Evolutionary conservation across 352 stramenopile genomes (phyloP).

Genomic region (Pythium vanterpoolii): DNA sequence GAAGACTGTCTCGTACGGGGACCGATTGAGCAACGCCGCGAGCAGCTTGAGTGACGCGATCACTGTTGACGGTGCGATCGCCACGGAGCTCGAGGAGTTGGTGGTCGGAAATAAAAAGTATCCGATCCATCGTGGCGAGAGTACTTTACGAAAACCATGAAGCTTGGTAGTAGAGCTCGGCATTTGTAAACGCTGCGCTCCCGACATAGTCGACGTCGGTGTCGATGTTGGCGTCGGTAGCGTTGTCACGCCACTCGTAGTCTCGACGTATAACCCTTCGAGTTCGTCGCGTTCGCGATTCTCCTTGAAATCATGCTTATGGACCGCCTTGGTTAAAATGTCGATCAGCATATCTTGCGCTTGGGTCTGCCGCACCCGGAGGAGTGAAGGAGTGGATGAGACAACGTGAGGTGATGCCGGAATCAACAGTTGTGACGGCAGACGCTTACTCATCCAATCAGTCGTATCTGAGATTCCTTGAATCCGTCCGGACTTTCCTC

Average conservation of each 20-base stretch:
- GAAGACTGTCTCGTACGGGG: constrained; percentile 51
- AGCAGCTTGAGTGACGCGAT: constrained; percentile 52
- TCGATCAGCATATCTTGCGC: constrained; percentile 62
- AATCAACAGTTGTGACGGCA: neutral
- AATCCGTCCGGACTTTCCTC: constrained; percentile 17
- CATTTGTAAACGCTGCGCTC: constrained; percentile 48
- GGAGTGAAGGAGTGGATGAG: neutral
- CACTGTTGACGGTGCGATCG: constrained; percentile 45
- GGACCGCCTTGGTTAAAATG: constrained; percentile 59
- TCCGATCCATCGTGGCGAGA: constrained; percentile 60
- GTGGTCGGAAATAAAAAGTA: constrained; percentile 51
- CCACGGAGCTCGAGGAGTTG: constrained; percentile 11
- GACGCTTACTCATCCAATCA: neutral
- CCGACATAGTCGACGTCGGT: neutral
- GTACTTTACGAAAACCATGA: constrained; percentile 54
- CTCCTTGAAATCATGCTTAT: constrained; percentile 74
- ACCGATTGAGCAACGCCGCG: constrained; percentile 36
- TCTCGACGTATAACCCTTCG: constrained; percentile 21
- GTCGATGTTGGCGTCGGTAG: constrained; percentile 3
- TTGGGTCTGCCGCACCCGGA: constrained; percentile 32
- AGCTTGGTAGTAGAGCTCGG: constrained; percentile 35
- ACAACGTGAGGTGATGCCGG: neutral
- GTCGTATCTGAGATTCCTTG: neutral
- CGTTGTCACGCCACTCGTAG: neutral
- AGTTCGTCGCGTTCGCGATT: constrained; percentile 44